phyloP scores from a whole-genome alignment of 176 grass and related monocot species.

The Eremochloa ophiuroides region DNA sequence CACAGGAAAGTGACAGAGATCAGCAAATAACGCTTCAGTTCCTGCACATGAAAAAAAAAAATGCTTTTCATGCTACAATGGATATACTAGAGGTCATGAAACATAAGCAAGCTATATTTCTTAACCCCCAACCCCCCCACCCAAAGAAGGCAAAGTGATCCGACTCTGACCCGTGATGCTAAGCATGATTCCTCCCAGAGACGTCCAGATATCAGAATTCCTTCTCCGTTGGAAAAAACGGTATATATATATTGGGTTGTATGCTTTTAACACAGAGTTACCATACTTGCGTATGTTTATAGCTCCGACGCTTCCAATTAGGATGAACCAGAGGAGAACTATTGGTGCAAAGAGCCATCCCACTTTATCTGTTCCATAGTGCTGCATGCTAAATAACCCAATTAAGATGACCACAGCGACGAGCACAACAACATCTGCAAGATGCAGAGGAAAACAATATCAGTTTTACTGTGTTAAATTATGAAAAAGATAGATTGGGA shows the following conservation, averaged over 20 bases:
- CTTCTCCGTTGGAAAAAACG: constrained; percentile 50
- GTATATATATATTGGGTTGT: constrained; percentile 79
- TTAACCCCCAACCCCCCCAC: neutral
- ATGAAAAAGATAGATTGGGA: constrained; percentile 13
- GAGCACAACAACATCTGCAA: constrained; percentile 84
- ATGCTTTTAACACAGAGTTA: constrained; percentile 79
- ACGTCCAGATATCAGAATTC: constrained; percentile 63
- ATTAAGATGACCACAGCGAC: constrained; percentile 92
- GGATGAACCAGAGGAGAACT: constrained; percentile 90
- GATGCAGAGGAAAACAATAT: constrained; percentile 27
- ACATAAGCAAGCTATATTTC: neutral
- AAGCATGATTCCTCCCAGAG: constrained; percentile 93
- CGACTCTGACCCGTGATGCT: constrained; percentile 75
- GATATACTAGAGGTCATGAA: constrained; percentile 2
- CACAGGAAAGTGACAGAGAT: constrained; percentile 97
- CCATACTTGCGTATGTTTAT: constrained; percentile 83
- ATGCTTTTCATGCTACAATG: neutral
- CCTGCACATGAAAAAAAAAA: constrained; percentile 45
- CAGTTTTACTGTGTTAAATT: neutral
- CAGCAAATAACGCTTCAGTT: constrained; percentile 97
- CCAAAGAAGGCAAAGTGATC: neutral
- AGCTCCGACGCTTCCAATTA: constrained; percentile 84
- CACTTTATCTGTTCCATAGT: constrained; percentile 95
- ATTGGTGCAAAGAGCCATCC: constrained; percentile 96
- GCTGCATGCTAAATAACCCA: constrained; percentile 97